Evolutionary conservation across 768 basidiomycete genomes (phyloP).

Genomic region (Kwoniella pini): DNA sequence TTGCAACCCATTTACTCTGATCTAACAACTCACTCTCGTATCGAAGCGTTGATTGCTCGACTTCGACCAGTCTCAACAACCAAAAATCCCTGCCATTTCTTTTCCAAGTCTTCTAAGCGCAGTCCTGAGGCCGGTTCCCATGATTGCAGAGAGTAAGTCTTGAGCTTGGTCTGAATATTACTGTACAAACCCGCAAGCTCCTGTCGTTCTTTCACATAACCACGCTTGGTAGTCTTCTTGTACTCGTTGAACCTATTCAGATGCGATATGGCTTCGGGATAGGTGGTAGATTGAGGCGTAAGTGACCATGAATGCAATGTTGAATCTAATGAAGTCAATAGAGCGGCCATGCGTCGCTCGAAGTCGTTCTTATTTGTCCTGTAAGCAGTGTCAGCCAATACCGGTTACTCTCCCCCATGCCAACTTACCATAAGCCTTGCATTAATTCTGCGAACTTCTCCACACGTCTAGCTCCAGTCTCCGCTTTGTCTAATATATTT

Average conservation of each 20-base stretch:
- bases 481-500: conserved; percentile 87
- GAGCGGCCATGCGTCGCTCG: conserved; percentile 73
- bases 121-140: conserved; percentile 78
- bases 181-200: conserved; percentile 84
- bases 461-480: conserved; percentile 88
- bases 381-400: not conserved
- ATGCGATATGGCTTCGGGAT: conserved; percentile 76
- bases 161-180: conserved; percentile 90
- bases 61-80: conserved; percentile 74
- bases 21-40: conserved; percentile 68
- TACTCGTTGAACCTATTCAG: conserved; percentile 72
- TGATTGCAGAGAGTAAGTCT: conserved; percentile 81
- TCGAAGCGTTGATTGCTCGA: conserved; percentile 80
- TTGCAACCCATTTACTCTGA: too few species aligned
- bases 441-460: conserved; percentile 95
- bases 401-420: not conserved
- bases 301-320: conserved; percentile 72
- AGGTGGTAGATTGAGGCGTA: conserved; percentile 69
- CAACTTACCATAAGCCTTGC: conserved; percentile 59
- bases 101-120: conserved; percentile 70
- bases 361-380: conserved; percentile 69
- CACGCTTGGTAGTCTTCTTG: conserved; percentile 80
- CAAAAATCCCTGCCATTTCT: conserved; percentile 72
- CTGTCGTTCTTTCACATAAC: conserved; percentile 86
- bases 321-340: conserved; percentile 65